Evolutionary conservation across 2,329 filamentous ascomycete species (phyloP), one percentile per base, ranked within the genome.

Genomic region (Hypomyces rosellus): DNA sequence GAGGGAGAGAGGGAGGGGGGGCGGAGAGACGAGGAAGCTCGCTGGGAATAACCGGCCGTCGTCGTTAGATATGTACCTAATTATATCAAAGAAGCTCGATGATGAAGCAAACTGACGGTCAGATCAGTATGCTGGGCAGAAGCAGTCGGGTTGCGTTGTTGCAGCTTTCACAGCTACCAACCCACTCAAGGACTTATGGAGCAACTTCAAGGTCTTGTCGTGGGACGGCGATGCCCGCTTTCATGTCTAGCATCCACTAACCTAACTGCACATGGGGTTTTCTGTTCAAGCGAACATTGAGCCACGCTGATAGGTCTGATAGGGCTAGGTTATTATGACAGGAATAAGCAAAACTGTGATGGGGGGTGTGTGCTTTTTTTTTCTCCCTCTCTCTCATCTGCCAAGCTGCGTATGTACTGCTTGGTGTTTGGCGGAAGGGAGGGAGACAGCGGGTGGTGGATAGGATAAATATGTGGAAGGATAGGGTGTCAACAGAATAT

Each of bases 141-240:
- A 44, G n/a, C 22, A 38, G 46, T 48, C 49, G 30, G 42, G 48
- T 44, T 46, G 48, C 43, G 22, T 20, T 41, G 40, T 25, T 37
- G 48, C 41, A 38, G 43, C 37, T 50, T 34, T 36, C 22, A 30
- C 20, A 16, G 36, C 36, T 40, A 40, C 25, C 48, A 45, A 49
- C 47, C 47, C 41, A 47, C 39, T 44, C 33, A 43, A 47, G 34
- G 44, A 44, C 46, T 33, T 33, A 38, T 45, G 46, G 41, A 38
- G 50, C 50, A 30, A 30, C 25, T 11, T 30, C 25, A 30, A 30
- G 25, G 25, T 11, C 25, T 30, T 30, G 25, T 30, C 25, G 50
- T 48, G 41, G 45, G 25, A 51, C 50, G 50, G 50, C 46, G 50
- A 48, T 45, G 50, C 34, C 50, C 50, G 50, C 50, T 40, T 43